Conservation (phyloP, 257 asterid species). For the Marsdenia floribunda region DNA sequence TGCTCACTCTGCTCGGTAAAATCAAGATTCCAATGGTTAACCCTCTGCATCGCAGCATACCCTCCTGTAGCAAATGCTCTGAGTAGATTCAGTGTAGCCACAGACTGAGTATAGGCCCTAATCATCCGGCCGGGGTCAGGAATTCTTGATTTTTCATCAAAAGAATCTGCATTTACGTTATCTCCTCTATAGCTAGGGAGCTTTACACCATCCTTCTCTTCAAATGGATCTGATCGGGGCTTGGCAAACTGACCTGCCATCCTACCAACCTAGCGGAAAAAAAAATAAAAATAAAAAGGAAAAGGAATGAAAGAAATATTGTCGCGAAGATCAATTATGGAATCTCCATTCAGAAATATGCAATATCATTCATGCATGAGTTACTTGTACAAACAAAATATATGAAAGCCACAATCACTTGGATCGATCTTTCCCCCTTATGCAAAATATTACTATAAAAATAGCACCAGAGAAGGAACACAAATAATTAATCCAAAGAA, state of each 20-base stretch:
- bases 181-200: conserved; percentile 81
- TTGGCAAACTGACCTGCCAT: conserved; percentile 85
- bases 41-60: conserved; percentile 77
- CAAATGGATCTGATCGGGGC: conserved; percentile 64
- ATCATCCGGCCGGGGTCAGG: conserved; percentile 75
- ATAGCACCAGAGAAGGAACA: background rate
- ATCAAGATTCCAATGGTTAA: conserved; percentile 78
- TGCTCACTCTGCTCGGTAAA: conserved; percentile 68
- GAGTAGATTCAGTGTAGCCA: conserved; percentile 65
- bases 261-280: conserved; percentile 49
- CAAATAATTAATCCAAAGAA: background rate
- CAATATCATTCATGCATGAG: background rate
- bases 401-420: background rate
- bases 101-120: conserved; percentile 69
- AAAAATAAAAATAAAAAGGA: background rate
- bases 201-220: conserved; percentile 64
- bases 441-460: background rate
- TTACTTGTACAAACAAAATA: background rate
- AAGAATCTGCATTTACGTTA: conserved; percentile 63
- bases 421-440: background rate
- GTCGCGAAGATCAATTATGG: background rate
- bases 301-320: background rate
- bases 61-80: conserved; percentile 82
- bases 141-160: conserved; percentile 54
- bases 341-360: background rate